Evolutionary conservation across 495 filamentous ascomycete species (phyloP).

Genomic region (Tuber brumale): DNA sequence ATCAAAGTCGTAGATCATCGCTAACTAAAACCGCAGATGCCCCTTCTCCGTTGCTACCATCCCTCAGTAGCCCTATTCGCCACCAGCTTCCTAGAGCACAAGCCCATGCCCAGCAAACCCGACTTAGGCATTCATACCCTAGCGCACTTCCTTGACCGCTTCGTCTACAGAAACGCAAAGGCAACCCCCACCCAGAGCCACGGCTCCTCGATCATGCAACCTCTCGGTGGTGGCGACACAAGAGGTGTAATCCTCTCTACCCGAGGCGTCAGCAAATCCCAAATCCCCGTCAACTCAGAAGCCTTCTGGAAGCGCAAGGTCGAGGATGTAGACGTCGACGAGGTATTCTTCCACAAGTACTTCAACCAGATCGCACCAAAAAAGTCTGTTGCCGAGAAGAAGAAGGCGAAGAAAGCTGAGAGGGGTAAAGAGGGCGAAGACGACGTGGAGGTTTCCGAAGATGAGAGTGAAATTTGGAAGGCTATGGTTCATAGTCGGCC

Average conservation of each 20-base stretch:
- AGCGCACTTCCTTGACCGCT: constrained; percentile 91
- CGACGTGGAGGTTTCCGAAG: constrained; percentile 50
- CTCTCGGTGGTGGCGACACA: constrained; percentile 61
- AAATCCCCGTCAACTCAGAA: constrained; percentile 68
- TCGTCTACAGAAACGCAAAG: constrained; percentile 89
- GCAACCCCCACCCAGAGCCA: constrained; percentile 53
- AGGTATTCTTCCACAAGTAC: constrained; percentile 97
- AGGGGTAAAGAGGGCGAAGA: constrained; percentile 46
- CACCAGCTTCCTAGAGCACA: constrained; percentile 56
- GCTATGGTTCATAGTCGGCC: constrained; percentile 74
- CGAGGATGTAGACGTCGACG: constrained; percentile 79
- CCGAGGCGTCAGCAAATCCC: constrained; percentile 46
- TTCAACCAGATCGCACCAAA: constrained; percentile 69
- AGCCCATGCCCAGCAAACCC: constrained; percentile 72
- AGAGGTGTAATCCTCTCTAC: constrained; percentile 60
- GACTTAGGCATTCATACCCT: constrained; percentile 81
- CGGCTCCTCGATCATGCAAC: constrained; percentile 92
- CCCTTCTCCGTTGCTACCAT: constrained; percentile 78
- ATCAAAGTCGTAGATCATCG: not conserved
- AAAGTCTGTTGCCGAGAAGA: constrained; percentile 52
- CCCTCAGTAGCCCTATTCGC: constrained; percentile 92
- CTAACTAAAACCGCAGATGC: constrained; percentile 47
- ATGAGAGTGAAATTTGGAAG: constrained; percentile 76
- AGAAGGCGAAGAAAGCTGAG: constrained; percentile 49
- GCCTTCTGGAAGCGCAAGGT: constrained; percentile 84